Conservation (phyloP, 768 basidiomycete species). For the Xerocomus brunneocitrinus region DNA sequence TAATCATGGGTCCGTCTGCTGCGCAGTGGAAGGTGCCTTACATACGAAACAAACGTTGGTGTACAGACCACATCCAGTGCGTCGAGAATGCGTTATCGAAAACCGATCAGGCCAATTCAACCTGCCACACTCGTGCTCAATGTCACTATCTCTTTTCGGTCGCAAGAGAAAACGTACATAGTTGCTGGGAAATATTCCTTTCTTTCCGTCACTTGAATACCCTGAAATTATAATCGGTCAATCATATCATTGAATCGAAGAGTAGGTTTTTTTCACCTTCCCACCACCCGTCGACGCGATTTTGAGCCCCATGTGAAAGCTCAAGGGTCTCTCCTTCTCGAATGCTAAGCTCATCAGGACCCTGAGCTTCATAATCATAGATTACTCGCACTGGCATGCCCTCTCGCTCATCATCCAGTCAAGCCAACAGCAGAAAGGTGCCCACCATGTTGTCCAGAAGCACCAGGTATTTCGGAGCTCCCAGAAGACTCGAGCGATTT, state of each 20-base stretch:
- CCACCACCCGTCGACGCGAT: slow-evolving; percentile 81
- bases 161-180: slow-evolving; percentile 54
- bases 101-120: slow-evolving; percentile 41
- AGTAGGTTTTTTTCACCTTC: slow-evolving; percentile 52
- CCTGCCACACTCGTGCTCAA: slow-evolving; percentile 35
- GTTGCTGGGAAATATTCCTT: slow-evolving; percentile 85
- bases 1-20: slow-evolving; percentile 11
- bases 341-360: slow-evolving; percentile 64
- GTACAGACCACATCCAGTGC: slow-evolving; percentile 9
- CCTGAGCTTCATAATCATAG: slow-evolving; percentile 73
- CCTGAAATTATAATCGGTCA: slow-evolving; percentile 42
- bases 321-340: slow-evolving; percentile 58
- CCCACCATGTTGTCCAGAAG: slow-evolving; percentile 51
- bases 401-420: slow-evolving; percentile 4
- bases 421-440: background rate
- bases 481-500: slow-evolving; percentile 12
- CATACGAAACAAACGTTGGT: slow-evolving; percentile 23
- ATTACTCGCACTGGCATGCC: slow-evolving; percentile 63
- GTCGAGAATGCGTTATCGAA: slow-evolving; percentile 2
- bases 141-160: slow-evolving; percentile 15
- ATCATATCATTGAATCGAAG: slow-evolving; percentile 18
- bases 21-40: slow-evolving; percentile 18
- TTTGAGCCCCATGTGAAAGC: slow-evolving; percentile 57
- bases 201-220: slow-evolving; percentile 52
- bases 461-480: slow-evolving; percentile 24